These are phyloP conservation scores for Echium plantagineum DNA, from an alignment of 257 asterid genomes.

Conservation along the genomic window DNA sequence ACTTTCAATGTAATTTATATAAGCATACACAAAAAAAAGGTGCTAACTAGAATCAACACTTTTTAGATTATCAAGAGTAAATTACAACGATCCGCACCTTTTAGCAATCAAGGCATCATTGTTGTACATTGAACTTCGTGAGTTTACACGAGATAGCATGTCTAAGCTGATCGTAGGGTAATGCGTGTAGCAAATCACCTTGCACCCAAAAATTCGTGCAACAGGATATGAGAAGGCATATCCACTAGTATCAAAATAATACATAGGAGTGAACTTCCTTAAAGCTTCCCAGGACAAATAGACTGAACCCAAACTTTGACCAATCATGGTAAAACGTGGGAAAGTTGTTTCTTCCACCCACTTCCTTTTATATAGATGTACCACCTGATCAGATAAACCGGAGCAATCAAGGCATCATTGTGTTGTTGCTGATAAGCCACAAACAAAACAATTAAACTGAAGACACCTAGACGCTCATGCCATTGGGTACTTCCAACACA, in stretches of 20 bases:
- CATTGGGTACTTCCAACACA: neutral
- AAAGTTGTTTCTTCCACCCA: slow-evolving; percentile 85
- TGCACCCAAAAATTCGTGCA: slow-evolving; percentile 83
- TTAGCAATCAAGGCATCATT: slow-evolving; percentile 64
- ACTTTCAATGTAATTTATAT: too few species aligned
- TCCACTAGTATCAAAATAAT: slow-evolving; percentile 88
- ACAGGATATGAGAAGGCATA: slow-evolving; percentile 94
- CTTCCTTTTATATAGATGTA: slow-evolving; percentile 66
- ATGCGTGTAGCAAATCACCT: slow-evolving; percentile 78
- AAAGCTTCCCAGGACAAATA: slow-evolving; percentile 91
- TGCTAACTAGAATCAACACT: neutral
- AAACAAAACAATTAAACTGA: neutral
- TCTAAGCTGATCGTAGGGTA: slow-evolving; percentile 94
- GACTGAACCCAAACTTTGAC: slow-evolving; percentile 93
- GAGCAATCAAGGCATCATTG: too few species aligned
- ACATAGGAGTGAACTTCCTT: slow-evolving; percentile 54
- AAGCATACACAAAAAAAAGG: too few species aligned
- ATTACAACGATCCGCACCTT: too few species aligned
- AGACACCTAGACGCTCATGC: too few species aligned
- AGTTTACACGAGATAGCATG: slow-evolving; percentile 80
- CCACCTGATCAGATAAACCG: slow-evolving; percentile 37
- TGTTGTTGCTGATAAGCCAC: too few species aligned
- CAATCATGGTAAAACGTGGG: slow-evolving; percentile 94
- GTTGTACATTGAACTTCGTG: slow-evolving; percentile 76
- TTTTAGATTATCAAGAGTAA: too few species aligned